Evolutionary conservation across 768 basidiomycete species (phyloP), one percentile per base, ranked within the genome.

Genomic region (Ramaria rubella): DNA sequence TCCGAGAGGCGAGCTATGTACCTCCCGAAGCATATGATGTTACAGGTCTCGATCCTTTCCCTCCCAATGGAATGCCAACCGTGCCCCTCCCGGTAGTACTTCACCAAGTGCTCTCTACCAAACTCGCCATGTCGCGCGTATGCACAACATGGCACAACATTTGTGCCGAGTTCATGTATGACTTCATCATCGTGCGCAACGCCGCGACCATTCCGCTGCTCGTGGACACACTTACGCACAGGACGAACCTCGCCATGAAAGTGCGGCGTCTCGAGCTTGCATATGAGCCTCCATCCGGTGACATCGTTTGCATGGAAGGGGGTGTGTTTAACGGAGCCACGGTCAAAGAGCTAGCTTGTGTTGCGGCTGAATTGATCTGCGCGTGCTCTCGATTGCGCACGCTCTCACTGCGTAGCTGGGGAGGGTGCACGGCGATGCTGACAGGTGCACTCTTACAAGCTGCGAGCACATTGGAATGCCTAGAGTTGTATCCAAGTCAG

Each of bases 1-100:
- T 56, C 31, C 55, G 44, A 6, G 55, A 56, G 24, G 55, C 55
- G 1, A 56, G 24, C 19, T 42, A n/a, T 3, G 21, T 56, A 26
- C 44, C 55, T 30, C 29, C 40, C 12, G 33, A 40, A 36, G 33
- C 23, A 17, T 40, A 27, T 7, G 26, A 56, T 30, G 21, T 26
- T n/a, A 36, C 8, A 5, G 11, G 12, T 15, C 36, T 48, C 26
- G 55, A 56, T 45, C 43, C 44, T 40, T 5, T 56, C n/a, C 27
- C 31, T 36, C 44, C 55, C 14, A 24, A n/a, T 26, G 31, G 46
- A 19, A 29, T 19, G 21, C 27, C 15, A 14, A 15, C n/a, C 1
- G 12, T 46, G 3, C 31, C 23, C 14, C n/a, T 51, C 14, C 7
- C 24, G 17, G 46, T n/a, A 5, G 15, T 29, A 30, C 15, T 51